These are phyloP conservation scores for Chloroidium sp. DNA, from an alignment of 163 green algal genomes.

Conservation along the genomic window DNA sequence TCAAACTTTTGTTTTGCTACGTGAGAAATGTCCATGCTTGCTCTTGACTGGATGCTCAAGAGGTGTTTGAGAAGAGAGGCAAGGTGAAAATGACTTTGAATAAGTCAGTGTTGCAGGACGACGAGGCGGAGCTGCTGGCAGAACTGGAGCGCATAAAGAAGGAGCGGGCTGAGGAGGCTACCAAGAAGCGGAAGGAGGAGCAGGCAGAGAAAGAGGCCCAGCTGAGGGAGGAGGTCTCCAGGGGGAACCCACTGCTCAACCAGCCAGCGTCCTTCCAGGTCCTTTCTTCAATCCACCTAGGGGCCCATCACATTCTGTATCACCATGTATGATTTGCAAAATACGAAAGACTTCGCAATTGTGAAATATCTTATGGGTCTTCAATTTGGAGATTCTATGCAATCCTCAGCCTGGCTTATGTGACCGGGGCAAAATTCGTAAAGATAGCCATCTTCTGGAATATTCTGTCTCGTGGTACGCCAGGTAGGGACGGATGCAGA, in stretches of 20 bases:
- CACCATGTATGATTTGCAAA: too few species aligned
- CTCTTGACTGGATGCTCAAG: background rate
- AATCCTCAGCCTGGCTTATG: too few species aligned
- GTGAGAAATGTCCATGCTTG: background rate
- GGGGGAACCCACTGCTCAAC: constrained; percentile 83
- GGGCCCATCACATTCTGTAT: too few species aligned
- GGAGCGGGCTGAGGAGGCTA: constrained; percentile 81
- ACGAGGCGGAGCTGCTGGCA: constrained; percentile 85
- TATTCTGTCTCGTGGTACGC: too few species aligned
- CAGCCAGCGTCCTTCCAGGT: constrained; percentile 22
- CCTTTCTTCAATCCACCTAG: too few species aligned
- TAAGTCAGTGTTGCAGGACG: constrained; percentile 54
- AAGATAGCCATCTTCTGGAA: too few species aligned
- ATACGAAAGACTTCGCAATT: too few species aligned
- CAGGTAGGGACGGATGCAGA: too few species aligned
- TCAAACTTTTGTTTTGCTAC: background rate
- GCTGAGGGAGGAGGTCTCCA: constrained; percentile 60
- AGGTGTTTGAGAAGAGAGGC: background rate
- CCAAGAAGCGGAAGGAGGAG: constrained; percentile 56
- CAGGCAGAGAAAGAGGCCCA: constrained; percentile 36
- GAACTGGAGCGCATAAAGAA: constrained; percentile 95
- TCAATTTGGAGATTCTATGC: too few species aligned
- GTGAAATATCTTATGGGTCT: too few species aligned
- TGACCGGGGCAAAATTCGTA: too few species aligned
- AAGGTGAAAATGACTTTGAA: background rate